Evolutionary conservation across 108 stramenopile genomes (phyloP).

Genomic region (Nannochloropsis oceanica): DNA sequence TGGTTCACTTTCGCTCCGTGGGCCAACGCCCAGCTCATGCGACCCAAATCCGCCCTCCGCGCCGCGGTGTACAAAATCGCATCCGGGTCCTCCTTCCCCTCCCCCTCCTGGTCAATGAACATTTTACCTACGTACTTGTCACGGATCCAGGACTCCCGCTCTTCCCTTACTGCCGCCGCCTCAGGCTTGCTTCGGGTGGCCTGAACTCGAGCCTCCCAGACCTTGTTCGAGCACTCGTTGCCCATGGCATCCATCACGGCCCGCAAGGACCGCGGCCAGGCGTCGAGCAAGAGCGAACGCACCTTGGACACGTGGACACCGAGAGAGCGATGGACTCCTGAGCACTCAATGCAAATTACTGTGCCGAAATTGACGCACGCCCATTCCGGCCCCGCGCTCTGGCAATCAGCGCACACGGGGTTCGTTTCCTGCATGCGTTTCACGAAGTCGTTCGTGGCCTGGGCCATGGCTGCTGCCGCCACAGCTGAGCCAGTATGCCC

Average conservation of each 20-base stretch:
- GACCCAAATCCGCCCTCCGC: not conserved
- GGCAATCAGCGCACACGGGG: slow-evolving; percentile 41
- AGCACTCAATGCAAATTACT: slow-evolving; percentile 47
- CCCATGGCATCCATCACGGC: slow-evolving; percentile 18
- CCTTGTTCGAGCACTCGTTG: slow-evolving; percentile 10
- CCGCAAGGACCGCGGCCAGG: slow-evolving; percentile 6
- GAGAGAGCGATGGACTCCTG: slow-evolving; percentile 40
- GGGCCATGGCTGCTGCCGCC: not conserved
- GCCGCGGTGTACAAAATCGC: not conserved
- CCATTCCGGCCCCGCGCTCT: slow-evolving; percentile 34
- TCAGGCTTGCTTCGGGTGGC: not conserved
- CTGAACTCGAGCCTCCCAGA: slow-evolving; percentile 12
- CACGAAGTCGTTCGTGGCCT: not conserved
- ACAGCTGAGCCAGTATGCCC: not conserved
- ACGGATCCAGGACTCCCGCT: slow-evolving; percentile 26
- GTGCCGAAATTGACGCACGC: slow-evolving; percentile 38
- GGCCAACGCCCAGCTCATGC: slow-evolving; percentile 5
- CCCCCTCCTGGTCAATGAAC: not conserved
- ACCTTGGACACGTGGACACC: slow-evolving; percentile 44
- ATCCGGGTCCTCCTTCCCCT: not conserved
- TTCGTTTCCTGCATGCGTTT: slow-evolving; percentile 12
- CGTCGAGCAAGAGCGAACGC: slow-evolving; percentile 29
- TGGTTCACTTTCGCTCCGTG: slow-evolving; percentile 23
- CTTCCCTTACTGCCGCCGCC: not conserved
- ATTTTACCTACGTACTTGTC: slow-evolving; percentile 24